Percentiles rank a stretch among this genome's conserved stretches.
Evolutionary conservation across 179 eudicot species (phyloP).

Genomic region (Corrigiola litoralis): DNA sequence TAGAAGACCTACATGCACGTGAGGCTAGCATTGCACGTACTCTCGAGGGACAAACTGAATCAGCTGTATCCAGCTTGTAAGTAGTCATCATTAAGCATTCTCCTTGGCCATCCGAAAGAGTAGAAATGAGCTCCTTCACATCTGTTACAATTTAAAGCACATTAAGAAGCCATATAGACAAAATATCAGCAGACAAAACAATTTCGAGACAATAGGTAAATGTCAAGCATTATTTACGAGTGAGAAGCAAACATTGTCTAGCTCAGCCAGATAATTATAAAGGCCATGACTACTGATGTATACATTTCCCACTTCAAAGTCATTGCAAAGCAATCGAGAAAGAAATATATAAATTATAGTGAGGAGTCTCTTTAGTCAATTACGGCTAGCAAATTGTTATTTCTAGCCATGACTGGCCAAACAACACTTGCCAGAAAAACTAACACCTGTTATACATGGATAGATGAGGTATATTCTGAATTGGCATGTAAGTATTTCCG

Average conservation of each 20-base stretch:
- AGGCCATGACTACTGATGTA: background rate
- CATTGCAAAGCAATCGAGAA: background rate
- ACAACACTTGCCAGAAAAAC: background rate
- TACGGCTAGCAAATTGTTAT: background rate
- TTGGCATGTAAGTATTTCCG: too few species aligned
- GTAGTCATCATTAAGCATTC: slow-evolving; percentile 69
- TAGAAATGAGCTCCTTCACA: slow-evolving; percentile 85
- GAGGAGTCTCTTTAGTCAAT: background rate
- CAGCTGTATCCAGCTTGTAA: slow-evolving; percentile 70
- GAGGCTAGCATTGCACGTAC: slow-evolving; percentile 97
- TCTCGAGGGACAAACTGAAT: slow-evolving; percentile 90
- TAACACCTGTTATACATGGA: background rate
- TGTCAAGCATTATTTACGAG: background rate
- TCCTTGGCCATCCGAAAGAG: slow-evolving; percentile 81
- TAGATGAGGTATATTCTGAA: background rate
- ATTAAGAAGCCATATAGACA: slow-evolving; percentile 1
- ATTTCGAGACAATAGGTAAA: background rate
- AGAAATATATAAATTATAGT: background rate
- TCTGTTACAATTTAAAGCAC: slow-evolving; percentile 41
- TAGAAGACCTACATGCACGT: slow-evolving; percentile 92
- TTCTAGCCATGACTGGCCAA: background rate
- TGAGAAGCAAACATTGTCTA: background rate
- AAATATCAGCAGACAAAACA: slow-evolving; percentile 6
- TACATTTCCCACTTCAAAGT: background rate
- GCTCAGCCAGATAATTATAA: background rate